Evolutionary conservation across 2,329 filamentous ascomycete species (phyloP), one percentile per base, ranked within the genome.

Genomic region (Talaromyces rugulosus): DNA sequence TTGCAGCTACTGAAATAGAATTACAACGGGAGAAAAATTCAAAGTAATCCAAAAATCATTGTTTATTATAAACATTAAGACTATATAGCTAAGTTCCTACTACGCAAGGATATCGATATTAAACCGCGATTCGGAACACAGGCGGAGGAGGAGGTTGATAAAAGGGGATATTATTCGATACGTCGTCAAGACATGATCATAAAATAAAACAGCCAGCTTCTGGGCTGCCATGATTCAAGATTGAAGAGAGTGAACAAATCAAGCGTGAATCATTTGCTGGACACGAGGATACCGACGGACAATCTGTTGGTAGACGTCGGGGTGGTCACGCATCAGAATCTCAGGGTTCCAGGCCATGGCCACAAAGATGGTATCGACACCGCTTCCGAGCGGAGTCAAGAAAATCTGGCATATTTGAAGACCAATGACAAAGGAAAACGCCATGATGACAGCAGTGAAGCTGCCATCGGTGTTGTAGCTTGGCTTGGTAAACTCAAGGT

Each of bases 331-430:
- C 72, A 92, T 89, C 80, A 96, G 79, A 8, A 94, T 89, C 60
- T 80, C 75, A 8, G 84, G 84, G 72, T 86, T 84, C 84, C 85
- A 87, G 1, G 83, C 85, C 74, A 82, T 83, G 2, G 91, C 92
- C 0, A 96, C 91, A 69, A 97, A 97, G 64, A 96, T 90, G 0
- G 93, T 96, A 67, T 96, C 90, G 65, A 96, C 86, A n/a, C 94
- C 94, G 69, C 89, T 93, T 65, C 88, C 88, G 61, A 98, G 81
- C 0, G 94, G 94, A 0, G 91, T 94, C 36, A 94, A 90, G 77
- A 97, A 96, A 66, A 96, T 86, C 74, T 96, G 90, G 73, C 89
- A 90, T 63, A 97, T 89, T 75, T 97, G 94, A 66, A 96, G 78
- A 6, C 94, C 94, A 66, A 97, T 93, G 58, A 97, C 79, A 78